Evolutionary conservation across 495 filamentous ascomycete species (phyloP), one percentile per base, ranked within the genome.

Genomic region (Aspergillus conjunctus): DNA sequence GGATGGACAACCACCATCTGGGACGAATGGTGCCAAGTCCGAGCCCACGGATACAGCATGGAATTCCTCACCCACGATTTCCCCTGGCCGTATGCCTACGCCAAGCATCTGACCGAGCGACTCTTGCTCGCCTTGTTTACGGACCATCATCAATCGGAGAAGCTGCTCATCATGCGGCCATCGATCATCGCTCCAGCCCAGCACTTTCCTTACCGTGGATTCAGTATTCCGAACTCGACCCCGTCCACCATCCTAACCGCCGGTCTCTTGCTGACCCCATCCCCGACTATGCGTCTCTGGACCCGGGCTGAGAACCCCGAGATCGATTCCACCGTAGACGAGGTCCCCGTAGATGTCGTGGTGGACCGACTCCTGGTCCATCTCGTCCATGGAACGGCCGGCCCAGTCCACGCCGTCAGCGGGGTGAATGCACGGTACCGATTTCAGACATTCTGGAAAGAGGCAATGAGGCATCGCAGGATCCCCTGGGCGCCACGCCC

Each of bases 351-450:
- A 1, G 68, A 71, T 50, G 56, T 71, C 3, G 66, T 68, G 1
- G 65, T 66, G 4, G 62, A 68, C 41, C 50, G 66, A 1, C 37
- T 41, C 2, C 50, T 71, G 7, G 51, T 39, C 6, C 67, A 70
- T 51, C 18, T 63, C 5, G 62, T 12, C 8, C 4, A 53, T 1
- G 64, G 65, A 1, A 68, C 66, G 1, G 66, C 43, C 22, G 71
- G 70, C n/a, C 64, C 44, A 21, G 57, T 75, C 9, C 73, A 75
- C 53, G 73, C 73, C 11, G 71, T 74, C 4, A 68, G 66, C 26
- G 70, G 72, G 6, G 61, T 65, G 20, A 61, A 63, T 12, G 62
- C 61, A 3, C 55, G 72, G 37, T 34, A 66, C 3, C 49, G 52
- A 3, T 44, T 66, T 17, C 56, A 66, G 3, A 60, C 70, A 12